Evolutionary conservation across 139 green algal species (phyloP), one percentile per base, ranked within the genome.

Genomic region (Chlorella vulgaris): DNA sequence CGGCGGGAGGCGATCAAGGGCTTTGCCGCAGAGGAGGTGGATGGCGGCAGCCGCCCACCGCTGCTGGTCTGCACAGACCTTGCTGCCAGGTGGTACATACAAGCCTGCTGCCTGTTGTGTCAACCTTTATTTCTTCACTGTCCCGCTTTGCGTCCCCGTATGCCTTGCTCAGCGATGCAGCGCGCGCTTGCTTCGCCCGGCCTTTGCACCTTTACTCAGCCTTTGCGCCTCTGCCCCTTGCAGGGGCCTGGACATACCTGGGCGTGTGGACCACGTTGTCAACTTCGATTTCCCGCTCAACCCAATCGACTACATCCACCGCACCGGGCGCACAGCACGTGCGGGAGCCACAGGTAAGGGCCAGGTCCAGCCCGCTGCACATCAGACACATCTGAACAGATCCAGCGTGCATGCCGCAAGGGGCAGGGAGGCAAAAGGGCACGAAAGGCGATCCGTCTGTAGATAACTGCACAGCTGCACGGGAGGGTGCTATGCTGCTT

Each of bases 221-320:
- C 58, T 75, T 2, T 69, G 21, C 33, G 4, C 31, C 63, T 15
- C 31, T n/a, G 1, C 68, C 68, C 21, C 22, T 4, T 33, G 76
- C 67, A 90, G 94, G 61, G 94, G 96, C 7, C 87, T 99, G 24
- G 97, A 99, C 88, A 96, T 99, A 58, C 89, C 92, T 5, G 93
- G 92, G 2, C 69, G 73, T 0, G 96, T 99, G 3, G 94, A 98
- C 82, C 92, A 98, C 78, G 92, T 99, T 7, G 70, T 99, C 76
- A 99, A 98, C 84, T 99, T 99, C 88, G 97, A 99, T 88, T 99
- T 99, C 71, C 97, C 97, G 2, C 83, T 91, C 50, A 95, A 90
- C 65, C 62, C 93, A 7, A 82, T 97, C 7, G 96, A 99, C 83
- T 99, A 98, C 88, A 87, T 99, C 35, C 96, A 99, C 87, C 86